Base-by-base conservation (phyloP, 768 basidiomycete genomes). In the Auricularia sp. region DNA sequence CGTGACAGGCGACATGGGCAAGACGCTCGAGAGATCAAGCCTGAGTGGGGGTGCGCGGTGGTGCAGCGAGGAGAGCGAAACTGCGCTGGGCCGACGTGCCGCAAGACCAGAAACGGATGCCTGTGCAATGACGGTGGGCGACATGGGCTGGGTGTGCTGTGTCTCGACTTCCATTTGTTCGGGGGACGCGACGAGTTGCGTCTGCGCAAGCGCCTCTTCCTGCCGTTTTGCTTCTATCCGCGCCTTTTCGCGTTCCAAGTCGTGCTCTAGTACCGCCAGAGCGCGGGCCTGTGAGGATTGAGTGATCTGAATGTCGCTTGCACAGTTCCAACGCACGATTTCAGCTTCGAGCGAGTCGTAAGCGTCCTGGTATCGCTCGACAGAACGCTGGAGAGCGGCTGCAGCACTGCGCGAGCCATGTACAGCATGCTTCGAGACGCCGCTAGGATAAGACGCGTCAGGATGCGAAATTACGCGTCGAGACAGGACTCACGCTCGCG, bases 21-120 rank as follows among this genome's bases (percentile, higher is more conserved):
- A 78, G 12, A 84, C 75, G 1, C 87, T 79, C n/a, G 90, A 89
- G 4, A 93, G 79, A 70, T 93, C 91, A n/a, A 92, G 83, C 69
- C 91, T 91, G 62, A 83, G 83, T 21, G 87, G 87, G 64, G 87
- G 79, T 3, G 81, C 75, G 1, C 86, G 87, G 33, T 90, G 82
- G 54, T 89, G 87, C 11, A 93, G 81, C 4, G 90, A 89, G 11
- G 89, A 91, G 43, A 92, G 79, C 3, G 90, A 91, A 47, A 93
- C 88, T 12, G 87, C 83, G 7, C 90, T 92, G 56, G 82, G 85
- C 4, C 91, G 84, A 53, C 88, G 83, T 42, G 63, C 36, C 11
- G 29, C 53, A 14, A 77, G 77, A 56, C 77, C 70, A 67, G 61
- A 74, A 33, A 67, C 66, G 66, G 69, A 68, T 29, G 68, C 74